These are phyloP conservation scores for Prunus mongolica DNA, from an alignment of 306 rosid genomes.

Conservation along the genomic window DNA sequence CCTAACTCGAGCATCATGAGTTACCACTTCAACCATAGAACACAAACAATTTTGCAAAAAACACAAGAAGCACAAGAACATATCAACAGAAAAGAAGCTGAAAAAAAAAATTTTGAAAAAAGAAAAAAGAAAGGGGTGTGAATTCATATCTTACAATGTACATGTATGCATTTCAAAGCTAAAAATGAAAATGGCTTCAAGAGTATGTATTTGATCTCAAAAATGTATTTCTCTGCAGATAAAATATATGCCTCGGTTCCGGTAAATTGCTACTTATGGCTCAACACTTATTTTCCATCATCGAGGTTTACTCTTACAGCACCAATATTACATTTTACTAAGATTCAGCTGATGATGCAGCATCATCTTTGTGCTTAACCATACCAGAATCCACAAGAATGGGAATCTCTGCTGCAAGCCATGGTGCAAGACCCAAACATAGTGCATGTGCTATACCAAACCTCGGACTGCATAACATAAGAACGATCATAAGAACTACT, in stretches of 20 bases:
- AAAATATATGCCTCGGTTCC: slow-evolving; percentile 23
- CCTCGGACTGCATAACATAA: slow-evolving; percentile 74
- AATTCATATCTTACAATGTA: not conserved
- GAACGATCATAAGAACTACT: slow-evolving; percentile 9
- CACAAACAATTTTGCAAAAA: not conserved
- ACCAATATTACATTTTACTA: slow-evolving; percentile 32
- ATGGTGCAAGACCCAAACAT: slow-evolving; percentile 98
- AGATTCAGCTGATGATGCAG: slow-evolving; percentile 68
- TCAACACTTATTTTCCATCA: slow-evolving; percentile 38
- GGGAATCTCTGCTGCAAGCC: slow-evolving; percentile 99
- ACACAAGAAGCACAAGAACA: not conserved
- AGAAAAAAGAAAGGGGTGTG: not conserved
- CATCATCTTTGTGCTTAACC: slow-evolving; percentile 97
- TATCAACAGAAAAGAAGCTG: not conserved
- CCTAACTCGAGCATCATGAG: not conserved
- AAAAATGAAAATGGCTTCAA: not conserved
- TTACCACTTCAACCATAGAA: no score
- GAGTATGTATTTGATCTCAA: slow-evolving; percentile 15
- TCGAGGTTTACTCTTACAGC: slow-evolving; percentile 34
- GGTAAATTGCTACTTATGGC: slow-evolving; percentile 31
- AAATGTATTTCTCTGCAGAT: slow-evolving; percentile 19
- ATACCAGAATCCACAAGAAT: slow-evolving; percentile 97
- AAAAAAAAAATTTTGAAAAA: not conserved
- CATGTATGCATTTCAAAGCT: slow-evolving; percentile 10
- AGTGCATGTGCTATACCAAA: slow-evolving; percentile 98